These are phyloP conservation scores for Lactarius quietus DNA, from an alignment of 768 basidiomycete genomes.

Conservation along the genomic window DNA sequence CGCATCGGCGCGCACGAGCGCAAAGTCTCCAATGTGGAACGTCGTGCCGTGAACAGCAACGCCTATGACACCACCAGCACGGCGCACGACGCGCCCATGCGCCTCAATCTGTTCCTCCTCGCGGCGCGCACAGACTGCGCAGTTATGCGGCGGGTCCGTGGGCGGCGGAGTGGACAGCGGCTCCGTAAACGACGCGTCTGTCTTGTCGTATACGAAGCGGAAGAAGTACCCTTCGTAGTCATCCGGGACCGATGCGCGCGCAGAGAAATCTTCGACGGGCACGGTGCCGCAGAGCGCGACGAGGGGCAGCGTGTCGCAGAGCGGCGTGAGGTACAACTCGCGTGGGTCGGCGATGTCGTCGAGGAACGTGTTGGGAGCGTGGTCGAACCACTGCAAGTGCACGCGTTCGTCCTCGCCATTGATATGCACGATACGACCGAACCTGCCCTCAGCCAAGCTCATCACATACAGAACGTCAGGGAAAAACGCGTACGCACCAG, in stretches of 20 bases:
- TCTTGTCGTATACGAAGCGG: slow-evolving; percentile 45
- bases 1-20: slow-evolving; percentile 43
- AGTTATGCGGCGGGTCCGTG: slow-evolving; percentile 47
- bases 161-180: slow-evolving; percentile 32
- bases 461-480: not conserved
- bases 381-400: slow-evolving; percentile 76
- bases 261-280: slow-evolving; percentile 33
- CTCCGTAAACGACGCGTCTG: slow-evolving; percentile 45
- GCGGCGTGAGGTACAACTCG: slow-evolving; percentile 59
- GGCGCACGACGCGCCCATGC: slow-evolving; percentile 30
- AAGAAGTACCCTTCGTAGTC: slow-evolving; percentile 22
- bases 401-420: slow-evolving; percentile 40
- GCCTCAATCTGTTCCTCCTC: slow-evolving; percentile 34
- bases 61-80: slow-evolving; percentile 32
- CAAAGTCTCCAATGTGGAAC: slow-evolving; percentile 64
- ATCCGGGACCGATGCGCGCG: not conserved
- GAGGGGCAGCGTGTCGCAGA: slow-evolving; percentile 47
- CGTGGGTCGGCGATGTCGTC: slow-evolving; percentile 56
- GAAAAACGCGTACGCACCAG: slow-evolving; percentile 43
- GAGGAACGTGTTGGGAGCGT: slow-evolving; percentile 59
- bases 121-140: slow-evolving; percentile 43
- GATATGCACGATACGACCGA: slow-evolving; percentile 60
- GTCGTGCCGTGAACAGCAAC: slow-evolving; percentile 43
- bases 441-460: slow-evolving; percentile 43
- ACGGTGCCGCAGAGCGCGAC: slow-evolving; percentile 47